Conservation (phyloP, 148 eudicot genomes). For the Rhododendron vialii region DNA sequence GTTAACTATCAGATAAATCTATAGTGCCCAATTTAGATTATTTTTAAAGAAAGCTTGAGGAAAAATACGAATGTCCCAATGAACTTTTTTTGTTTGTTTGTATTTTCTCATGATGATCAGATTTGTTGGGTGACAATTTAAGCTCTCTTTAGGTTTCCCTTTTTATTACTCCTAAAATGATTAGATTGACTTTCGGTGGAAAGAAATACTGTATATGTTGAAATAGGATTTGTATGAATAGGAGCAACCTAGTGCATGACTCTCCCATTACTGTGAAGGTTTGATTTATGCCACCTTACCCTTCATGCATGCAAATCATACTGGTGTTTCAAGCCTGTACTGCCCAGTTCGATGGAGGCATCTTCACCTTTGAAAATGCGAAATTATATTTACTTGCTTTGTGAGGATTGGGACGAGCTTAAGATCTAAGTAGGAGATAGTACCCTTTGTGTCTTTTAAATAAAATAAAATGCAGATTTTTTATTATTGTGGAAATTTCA, state of each 20-base stretch:
- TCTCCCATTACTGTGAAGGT: neutral
- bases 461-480: neutral
- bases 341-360: neutral
- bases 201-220: neutral
- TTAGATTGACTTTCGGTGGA: neutral
- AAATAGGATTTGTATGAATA: no score
- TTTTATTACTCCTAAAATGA: neutral
- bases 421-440: neutral
- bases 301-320: neutral
- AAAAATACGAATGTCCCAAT: neutral
- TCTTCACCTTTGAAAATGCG: neutral
- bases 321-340: neutral
- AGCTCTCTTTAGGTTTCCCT: neutral
- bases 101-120: neutral
- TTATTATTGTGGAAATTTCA: neutral
- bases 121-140: neutral
- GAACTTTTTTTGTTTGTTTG: no score
- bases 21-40: neutral
- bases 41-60: neutral
- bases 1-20: neutral
- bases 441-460: neutral
- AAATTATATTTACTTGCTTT: neutral
- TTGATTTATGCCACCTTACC: neutral
- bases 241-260: neutral
- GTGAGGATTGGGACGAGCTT: neutral